Conservation (phyloP, 495 filamentous ascomycete species). For the Aspergillus carlsbadensis region DNA sequence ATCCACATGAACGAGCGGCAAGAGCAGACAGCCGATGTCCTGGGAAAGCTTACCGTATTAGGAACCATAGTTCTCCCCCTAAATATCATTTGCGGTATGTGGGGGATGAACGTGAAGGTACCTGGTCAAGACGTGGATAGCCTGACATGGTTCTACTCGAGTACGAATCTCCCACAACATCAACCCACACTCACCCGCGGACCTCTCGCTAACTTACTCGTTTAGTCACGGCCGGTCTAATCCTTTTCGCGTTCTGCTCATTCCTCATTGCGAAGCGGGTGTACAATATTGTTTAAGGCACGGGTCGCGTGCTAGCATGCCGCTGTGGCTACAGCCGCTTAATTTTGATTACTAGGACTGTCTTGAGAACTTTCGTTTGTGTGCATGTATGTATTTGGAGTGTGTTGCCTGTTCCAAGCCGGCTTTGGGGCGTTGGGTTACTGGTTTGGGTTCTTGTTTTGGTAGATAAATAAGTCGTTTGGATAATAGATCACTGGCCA, state of each 20-base stretch:
- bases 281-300: conserved; percentile 59
- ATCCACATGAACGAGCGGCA: conserved; percentile 97
- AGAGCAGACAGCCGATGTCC: conserved; percentile 90
- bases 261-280: conserved; percentile 81
- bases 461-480: conserved; percentile 2
- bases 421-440: background rate
- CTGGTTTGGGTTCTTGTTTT: background rate
- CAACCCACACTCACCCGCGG: too few relatives aligned
- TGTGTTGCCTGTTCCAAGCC: background rate
- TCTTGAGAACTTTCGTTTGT: background rate
- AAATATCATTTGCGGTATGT: conserved; percentile 98
- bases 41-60: conserved; percentile 92
- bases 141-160: conserved; percentile 63
- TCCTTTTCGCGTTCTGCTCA: conserved; percentile 74
- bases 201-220: conserved; percentile 1
- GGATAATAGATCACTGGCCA: background rate
- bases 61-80: conserved; percentile 97
- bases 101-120: conserved; percentile 98
- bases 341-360: background rate
- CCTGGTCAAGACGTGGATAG: conserved; percentile 77
- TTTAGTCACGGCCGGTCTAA: conserved; percentile 69
- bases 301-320: background rate
- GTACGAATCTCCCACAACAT: conserved; percentile 31
- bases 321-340: too few relatives aligned
- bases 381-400: background rate